Percentiles rank a stretch among this genome's conserved stretches.
Conservation (phyloP, 2,329 filamentous ascomycete genomes). For the Cryphonectria parasitica region DNA sequence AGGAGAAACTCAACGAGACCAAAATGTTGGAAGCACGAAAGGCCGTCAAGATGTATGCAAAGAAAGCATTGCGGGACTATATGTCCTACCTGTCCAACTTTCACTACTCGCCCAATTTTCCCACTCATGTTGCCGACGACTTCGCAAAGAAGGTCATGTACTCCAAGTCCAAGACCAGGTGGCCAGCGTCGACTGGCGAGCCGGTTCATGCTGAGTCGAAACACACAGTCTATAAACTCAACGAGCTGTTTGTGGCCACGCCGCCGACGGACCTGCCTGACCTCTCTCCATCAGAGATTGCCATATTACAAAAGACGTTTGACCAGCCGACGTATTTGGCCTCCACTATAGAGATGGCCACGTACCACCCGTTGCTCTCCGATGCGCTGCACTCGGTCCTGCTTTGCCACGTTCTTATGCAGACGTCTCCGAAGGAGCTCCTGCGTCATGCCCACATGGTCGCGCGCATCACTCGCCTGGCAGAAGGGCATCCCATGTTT, state of each 20-base stretch:
- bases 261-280: slow-evolving; percentile 69
- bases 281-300: slow-evolving; percentile 58
- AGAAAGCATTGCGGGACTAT: slow-evolving; percentile 76
- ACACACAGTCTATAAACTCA: slow-evolving; percentile 51
- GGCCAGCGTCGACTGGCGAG: slow-evolving; percentile 37
- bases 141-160: slow-evolving; percentile 62
- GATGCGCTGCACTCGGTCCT: slow-evolving; percentile 80
- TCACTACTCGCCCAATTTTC: slow-evolving; percentile 76
- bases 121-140: slow-evolving; percentile 61
- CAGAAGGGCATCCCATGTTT: slow-evolving; percentile 81
- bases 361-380: slow-evolving; percentile 79
- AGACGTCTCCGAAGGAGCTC: slow-evolving; percentile 78
- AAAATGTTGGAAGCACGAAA: slow-evolving; percentile 65
- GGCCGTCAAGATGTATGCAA: slow-evolving; percentile 73
- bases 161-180: slow-evolving; percentile 52
- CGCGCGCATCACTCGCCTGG: slow-evolving; percentile 72
- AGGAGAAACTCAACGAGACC: slow-evolving; percentile 50
- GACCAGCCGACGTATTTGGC: slow-evolving; percentile 39
- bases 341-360: slow-evolving; percentile 62
- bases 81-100: slow-evolving; percentile 72
- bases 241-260: slow-evolving; percentile 71
- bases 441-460: slow-evolving; percentile 82
- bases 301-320: slow-evolving; percentile 36
- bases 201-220: slow-evolving; percentile 32
- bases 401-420: slow-evolving; percentile 76